Evolutionary conservation across 2,329 filamentous ascomycete genomes (phyloP).

Genomic region (Grosmannia huntii): DNA sequence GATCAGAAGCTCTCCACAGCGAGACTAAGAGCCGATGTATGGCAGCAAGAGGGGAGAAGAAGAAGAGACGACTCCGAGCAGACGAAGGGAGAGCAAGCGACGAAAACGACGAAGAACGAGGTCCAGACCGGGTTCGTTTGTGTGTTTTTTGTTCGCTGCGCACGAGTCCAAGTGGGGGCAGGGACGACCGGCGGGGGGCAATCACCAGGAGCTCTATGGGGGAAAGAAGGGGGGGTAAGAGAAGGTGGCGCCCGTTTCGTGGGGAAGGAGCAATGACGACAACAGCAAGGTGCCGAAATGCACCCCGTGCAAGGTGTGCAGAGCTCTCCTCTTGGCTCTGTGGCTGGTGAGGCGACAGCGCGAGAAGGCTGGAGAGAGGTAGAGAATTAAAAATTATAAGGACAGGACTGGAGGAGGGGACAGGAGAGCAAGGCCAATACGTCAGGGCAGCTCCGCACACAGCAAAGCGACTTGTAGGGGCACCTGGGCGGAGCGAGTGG

Average conservation of each 20-base stretch:
- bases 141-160: not conserved
- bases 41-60: not conserved
- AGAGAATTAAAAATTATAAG: not conserved
- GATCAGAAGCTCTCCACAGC: not conserved
- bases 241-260: not conserved
- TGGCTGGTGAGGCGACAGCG: no score
- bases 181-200: not conserved
- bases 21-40: not conserved
- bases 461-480: conserved; percentile 1
- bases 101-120: not conserved
- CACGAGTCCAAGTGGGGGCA: not conserved
- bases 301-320: not conserved
- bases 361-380: not conserved
- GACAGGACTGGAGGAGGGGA: not conserved
- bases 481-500: conserved; percentile 1
- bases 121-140: conserved; percentile 1
- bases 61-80: not conserved
- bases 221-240: not conserved
- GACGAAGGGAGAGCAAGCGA: no score
- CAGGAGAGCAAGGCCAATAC: not conserved
- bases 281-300: not conserved
- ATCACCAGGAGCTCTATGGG: not conserved
- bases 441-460: not conserved
- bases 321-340: no score
- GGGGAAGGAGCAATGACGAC: not conserved